phyloP scores from a whole-genome alignment of 1,139 yeast genomes.

The Kodamaea alishanica region DNA sequence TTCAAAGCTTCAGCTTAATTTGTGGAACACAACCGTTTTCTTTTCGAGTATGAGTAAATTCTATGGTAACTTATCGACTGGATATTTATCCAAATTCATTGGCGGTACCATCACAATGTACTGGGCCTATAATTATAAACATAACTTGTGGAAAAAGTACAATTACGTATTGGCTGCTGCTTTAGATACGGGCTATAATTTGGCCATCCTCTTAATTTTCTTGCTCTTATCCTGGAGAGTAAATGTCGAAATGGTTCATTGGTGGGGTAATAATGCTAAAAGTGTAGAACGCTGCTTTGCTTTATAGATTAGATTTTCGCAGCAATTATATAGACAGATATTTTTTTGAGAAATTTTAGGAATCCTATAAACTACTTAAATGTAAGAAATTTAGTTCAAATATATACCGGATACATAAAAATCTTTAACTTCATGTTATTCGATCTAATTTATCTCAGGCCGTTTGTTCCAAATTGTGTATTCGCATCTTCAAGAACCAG shows the following conservation, averaged over 20 bases:
- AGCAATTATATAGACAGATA: too few relatives aligned
- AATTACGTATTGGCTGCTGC: slow-evolving; percentile 50
- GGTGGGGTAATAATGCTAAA: slow-evolving; percentile 48
- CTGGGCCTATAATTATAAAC: slow-evolving; percentile 37
- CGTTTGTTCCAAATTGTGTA: too few relatives aligned
- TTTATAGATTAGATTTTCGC: slow-evolving; percentile 1
- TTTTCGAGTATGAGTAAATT: slow-evolving; percentile 46
- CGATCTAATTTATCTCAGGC: too few relatives aligned
- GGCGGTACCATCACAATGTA: slow-evolving; percentile 47
- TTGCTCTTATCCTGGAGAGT: slow-evolving; percentile 32
- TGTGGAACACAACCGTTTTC: slow-evolving; percentile 48
- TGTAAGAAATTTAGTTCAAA: too few relatives aligned
- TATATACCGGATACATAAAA: too few relatives aligned
- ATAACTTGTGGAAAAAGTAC: slow-evolving; percentile 37
- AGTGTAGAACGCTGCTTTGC: slow-evolving; percentile 45
- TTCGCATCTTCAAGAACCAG: too few relatives aligned
- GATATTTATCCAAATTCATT: slow-evolving; percentile 43
- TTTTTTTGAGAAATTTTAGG: too few relatives aligned
- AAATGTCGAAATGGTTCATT: slow-evolving; percentile 32
- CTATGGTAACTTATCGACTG: slow-evolving; percentile 51
- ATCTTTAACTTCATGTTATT: too few relatives aligned
- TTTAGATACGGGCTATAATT: slow-evolving; percentile 47
- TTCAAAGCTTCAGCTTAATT: slow-evolving; percentile 26
- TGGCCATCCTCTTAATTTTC: slow-evolving; percentile 38
- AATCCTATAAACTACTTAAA: too few relatives aligned